Percentiles rank a stretch among this genome's conserved stretches.
Conservation (phyloP, 2,329 filamentous ascomycete genomes). For the Talaromyces funiculosus region DNA sequence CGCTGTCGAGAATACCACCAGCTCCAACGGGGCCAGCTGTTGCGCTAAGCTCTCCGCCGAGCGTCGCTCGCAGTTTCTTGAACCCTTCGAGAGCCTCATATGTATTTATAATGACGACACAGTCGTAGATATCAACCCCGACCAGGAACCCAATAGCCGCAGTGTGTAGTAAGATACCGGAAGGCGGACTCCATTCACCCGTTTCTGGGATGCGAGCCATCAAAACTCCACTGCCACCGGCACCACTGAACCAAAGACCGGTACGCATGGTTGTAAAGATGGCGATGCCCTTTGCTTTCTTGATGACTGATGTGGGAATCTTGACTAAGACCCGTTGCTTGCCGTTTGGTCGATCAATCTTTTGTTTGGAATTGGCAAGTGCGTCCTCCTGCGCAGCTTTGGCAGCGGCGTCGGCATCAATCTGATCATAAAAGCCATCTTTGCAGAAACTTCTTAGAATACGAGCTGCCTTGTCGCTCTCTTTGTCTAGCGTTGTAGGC, state of each 20-base stretch:
- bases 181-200: constrained; percentile 85
- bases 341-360: constrained; percentile 50
- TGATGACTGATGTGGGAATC: constrained; percentile 79
- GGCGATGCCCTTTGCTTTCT: constrained; percentile 81
- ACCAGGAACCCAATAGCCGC: constrained; percentile 82
- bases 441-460: constrained; percentile 88
- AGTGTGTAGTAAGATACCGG: constrained; percentile 85
- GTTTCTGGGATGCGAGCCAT: constrained; percentile 72
- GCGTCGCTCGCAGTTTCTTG: constrained; percentile 68
- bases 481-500: constrained; percentile 78
- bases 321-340: constrained; percentile 67
- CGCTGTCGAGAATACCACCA: constrained; percentile 66
- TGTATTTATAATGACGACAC: constrained; percentile 86
- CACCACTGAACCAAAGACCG: constrained; percentile 84
- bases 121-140: constrained; percentile 93
- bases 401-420: constrained; percentile 40
- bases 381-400: constrained; percentile 44
- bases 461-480: constrained; percentile 84
- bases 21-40: constrained; percentile 71
- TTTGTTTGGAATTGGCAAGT: constrained; percentile 34
- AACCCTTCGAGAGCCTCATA: constrained; percentile 78
- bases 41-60: constrained; percentile 75
- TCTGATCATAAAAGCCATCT: constrained; percentile 58
- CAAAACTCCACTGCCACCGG: constrained; percentile 81
- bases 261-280: constrained; percentile 96